phyloP scores from a whole-genome alignment of 495 filamentous ascomycete genomes.

The Ascobolus immersus region DNA sequence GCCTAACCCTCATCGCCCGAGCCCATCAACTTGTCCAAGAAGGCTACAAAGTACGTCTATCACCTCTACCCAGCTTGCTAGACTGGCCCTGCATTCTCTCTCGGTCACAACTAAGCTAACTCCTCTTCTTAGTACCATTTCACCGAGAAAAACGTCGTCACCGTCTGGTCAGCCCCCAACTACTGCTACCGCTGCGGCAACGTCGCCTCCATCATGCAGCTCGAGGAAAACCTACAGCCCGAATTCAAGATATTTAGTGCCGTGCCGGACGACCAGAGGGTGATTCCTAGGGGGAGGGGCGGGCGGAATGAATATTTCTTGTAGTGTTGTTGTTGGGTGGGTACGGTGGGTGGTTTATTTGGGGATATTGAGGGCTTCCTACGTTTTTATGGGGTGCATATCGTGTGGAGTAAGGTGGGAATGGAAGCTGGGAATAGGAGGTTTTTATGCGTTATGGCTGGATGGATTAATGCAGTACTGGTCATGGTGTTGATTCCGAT shows the following conservation, averaged over 20 bases:
- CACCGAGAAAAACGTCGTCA: slow-evolving; percentile 85
- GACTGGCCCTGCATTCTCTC: not conserved
- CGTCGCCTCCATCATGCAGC: slow-evolving; percentile 86
- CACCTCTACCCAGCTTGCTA: not conserved
- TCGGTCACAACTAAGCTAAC: not conserved
- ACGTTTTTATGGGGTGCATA: too few relatives aligned
- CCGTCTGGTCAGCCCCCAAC: slow-evolving; percentile 94
- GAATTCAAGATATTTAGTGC: slow-evolving; percentile 88
- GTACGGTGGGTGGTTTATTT: too few relatives aligned
- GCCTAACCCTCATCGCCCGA: slow-evolving; percentile 74
- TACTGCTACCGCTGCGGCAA: slow-evolving; percentile 99
- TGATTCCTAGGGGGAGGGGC: slow-evolving; percentile 55
- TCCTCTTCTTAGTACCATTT: slow-evolving; percentile 50
- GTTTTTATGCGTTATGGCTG: too few relatives aligned
- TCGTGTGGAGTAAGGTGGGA: too few relatives aligned
- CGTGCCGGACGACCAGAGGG: slow-evolving; percentile 72
- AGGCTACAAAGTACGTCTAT: slow-evolving; percentile 54
- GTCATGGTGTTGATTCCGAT: too few relatives aligned
- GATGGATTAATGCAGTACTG: too few relatives aligned
- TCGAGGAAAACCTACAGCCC: slow-evolving; percentile 58
- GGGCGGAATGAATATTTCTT: slow-evolving; percentile 87
- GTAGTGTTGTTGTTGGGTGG: too few relatives aligned
- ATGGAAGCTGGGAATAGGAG: too few relatives aligned
- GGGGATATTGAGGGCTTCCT: too few relatives aligned
- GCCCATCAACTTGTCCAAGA: slow-evolving; percentile 96